Conservation (phyloP, 2,329 filamentous ascomycete genomes). For the Monilinia laxa region DNA sequence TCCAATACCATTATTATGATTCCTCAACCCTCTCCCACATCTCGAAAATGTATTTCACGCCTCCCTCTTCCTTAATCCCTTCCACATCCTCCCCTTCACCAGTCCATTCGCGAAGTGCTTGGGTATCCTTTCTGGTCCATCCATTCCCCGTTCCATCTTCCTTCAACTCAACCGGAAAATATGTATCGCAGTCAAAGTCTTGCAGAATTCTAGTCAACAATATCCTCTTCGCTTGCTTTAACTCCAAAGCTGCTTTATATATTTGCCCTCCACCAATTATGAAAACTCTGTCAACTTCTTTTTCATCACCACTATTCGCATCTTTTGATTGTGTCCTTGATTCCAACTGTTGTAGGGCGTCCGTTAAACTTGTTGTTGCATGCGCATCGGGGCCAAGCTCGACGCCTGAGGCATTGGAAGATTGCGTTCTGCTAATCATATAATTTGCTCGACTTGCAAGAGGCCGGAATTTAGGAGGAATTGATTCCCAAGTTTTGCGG, state of each 20-base stretch:
- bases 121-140: conserved; percentile 56
- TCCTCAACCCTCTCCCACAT: conserved; percentile 61
- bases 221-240: conserved; percentile 59
- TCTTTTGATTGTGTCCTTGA: conserved; percentile 6
- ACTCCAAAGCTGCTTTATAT: conserved; percentile 68
- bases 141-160: conserved; percentile 39
- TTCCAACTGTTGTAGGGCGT: neutral
- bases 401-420: neutral
- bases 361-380: conserved; percentile 4
- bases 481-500: conserved; percentile 92
- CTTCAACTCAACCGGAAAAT: conserved; percentile 62
- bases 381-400: neutral
- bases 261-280: conserved; percentile 90
- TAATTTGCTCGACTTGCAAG: conserved; percentile 79
- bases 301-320: neutral
- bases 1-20: neutral
- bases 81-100: conserved; percentile 59
- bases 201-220: conserved; percentile 66
- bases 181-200: conserved; percentile 75
- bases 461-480: conserved; percentile 76
- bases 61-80: conserved; percentile 61
- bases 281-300: conserved; percentile 48
- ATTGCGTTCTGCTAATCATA: conserved; percentile 60
- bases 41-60: conserved; percentile 67
- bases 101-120: conserved; percentile 60